Evolutionary conservation across 2,329 filamentous ascomycete genomes (phyloP), one percentile per base, ranked within the genome.

Genomic region (Botrytis porri): DNA sequence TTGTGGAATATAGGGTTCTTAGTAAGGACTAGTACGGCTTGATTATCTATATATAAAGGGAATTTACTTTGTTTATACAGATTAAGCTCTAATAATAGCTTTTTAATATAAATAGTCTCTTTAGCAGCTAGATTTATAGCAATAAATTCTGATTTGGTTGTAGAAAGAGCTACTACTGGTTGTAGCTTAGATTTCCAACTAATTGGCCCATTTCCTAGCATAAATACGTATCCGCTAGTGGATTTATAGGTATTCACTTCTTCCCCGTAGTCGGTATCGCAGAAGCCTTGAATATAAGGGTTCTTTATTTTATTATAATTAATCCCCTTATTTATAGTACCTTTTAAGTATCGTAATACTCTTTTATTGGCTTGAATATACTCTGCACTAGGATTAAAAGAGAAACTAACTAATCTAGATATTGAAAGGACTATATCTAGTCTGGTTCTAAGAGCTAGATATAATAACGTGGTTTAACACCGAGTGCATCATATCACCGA

Each of bases 21-120:
- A 41, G 3, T 18, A 41, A 41, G 1, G 0, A 0, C 14, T 41
- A 41, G 14, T 1, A 5, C 2, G 0, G 5, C 0, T 10, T 41
- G 14, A 41, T 41, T 41, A 18, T 41, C 6, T 41, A 14, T 41
- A 18, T 41, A 41, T 41, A 41, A 5, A 41, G 39, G 14, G 5
- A 41, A 51, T 51, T 51, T n/a, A 25, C n/a, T 14, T n/a, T 51
- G 4, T 14, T 51, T 51, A 51, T 25, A 51, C n/a, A 51, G 5
- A 51, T 51, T 51, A 25, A 51, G 4, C 1, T 51, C 2, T 51
- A 51, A 25, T 51, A 51, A n/a, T n/a, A 51, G 22, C 3, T 51
- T 51, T 51, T 51, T 51, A 51, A 51, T 51, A 51, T 51, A 51
- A 25, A 51, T 4, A 51, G 9, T n/a, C 2, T 51, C 1, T 51